Evolutionary conservation across 805 yeast species (phyloP), one percentile per base, ranked within the genome.

Genomic region (Metschnikowia picachoensis): DNA sequence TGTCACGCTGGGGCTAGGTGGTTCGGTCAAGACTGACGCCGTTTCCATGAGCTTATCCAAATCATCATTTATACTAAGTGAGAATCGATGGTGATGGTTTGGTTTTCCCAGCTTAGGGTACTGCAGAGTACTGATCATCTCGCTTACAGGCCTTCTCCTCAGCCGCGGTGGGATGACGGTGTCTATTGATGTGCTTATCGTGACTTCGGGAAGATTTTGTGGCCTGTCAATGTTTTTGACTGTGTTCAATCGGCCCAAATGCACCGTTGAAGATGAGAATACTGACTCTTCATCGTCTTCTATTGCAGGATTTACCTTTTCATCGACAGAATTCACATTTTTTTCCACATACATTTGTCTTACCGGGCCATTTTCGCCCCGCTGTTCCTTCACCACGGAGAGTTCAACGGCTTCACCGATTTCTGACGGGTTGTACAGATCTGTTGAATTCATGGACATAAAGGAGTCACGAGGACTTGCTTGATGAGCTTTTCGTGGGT

Each of bases 151-250:
- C 46, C 76, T 55, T 38, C 67, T 57, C 7, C 59, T 59, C 32
- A 73, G 69, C 43, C 76, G 60, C 1, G 73, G 66, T 2, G 76
- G 76, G 2, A 72, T 58, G 3, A 71, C 57, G 6, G 58, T 58
- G 35, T 68, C 74, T 31, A 70, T 58, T 17, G 52, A 61, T 10
- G 76, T 72, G 42, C 58, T 60, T 48, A 65, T 65, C 12, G 65
- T 55, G 16, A 53, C 40, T 42, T 61, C 66, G 1, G 76, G 76
- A 17, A 37, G 43, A 10, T 27, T 40, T n/a, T 32, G 35, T 10
- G 51, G 47, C n/a, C 30, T 42, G 8, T 47, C 28, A 14, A 30
- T 20, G 40, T 52, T 50, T 33, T 41, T 53, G 41, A 53, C 39
- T 27, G 65, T 60, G 37, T 58, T 57, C 16, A 60, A 56, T 15